Evolutionary conservation across 805 yeast genomes (phyloP).

Genomic region (Groenewaldozyma tartarivorans): DNA sequence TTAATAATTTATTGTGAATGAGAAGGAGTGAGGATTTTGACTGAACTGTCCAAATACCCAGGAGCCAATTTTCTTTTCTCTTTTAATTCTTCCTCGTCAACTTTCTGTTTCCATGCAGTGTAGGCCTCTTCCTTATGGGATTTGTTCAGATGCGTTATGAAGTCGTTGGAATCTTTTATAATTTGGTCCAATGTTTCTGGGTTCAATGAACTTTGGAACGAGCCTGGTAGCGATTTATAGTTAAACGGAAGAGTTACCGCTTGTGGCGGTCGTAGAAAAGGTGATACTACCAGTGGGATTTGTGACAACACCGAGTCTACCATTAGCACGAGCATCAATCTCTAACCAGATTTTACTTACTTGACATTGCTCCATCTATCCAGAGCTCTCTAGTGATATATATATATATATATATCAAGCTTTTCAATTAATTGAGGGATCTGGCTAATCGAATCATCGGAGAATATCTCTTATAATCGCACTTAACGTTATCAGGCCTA

Average conservation of each 20-base stretch:
- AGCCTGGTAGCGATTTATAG: constrained; percentile 35
- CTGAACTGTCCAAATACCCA: constrained; percentile 30
- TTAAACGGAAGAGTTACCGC: constrained; percentile 44
- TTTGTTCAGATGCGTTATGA: constrained; percentile 20
- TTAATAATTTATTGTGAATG: background rate
- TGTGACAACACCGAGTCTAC: constrained; percentile 41
- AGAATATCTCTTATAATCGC: no score
- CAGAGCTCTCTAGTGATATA: no score
- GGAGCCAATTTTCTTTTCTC: constrained; percentile 31
- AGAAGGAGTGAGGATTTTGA: constrained; percentile 17
- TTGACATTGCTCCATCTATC: no score
- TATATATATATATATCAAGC: no score
- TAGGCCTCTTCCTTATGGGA: constrained; percentile 22
- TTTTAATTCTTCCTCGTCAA: constrained; percentile 15
- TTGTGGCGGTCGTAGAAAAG: constrained; percentile 43
- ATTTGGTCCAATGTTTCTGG: constrained; percentile 26
- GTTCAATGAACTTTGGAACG: constrained; percentile 21
- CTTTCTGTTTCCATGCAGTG: constrained; percentile 27
- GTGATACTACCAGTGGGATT: constrained; percentile 48
- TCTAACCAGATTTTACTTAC: no score
- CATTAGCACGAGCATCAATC: no score
- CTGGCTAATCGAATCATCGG: no score
- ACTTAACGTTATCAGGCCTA: no score
- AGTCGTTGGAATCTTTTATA: constrained; percentile 25
- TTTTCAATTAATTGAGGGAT: no score